Evolutionary conservation across 1,139 yeast genomes (phyloP), one percentile per base, ranked within the genome.

Genomic region (Hyphopichia wangnamkhiaoensis): DNA sequence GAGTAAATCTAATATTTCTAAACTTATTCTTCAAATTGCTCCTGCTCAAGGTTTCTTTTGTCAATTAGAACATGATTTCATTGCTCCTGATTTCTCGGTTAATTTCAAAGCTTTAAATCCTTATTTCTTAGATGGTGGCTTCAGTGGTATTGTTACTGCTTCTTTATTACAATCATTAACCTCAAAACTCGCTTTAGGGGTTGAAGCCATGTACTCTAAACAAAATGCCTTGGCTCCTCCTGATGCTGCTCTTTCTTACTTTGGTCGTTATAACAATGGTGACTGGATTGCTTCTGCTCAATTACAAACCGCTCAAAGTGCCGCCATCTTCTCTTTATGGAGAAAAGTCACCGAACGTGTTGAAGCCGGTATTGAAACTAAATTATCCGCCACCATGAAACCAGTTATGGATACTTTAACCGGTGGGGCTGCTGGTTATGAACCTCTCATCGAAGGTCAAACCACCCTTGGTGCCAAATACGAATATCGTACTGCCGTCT

Each of bases 381-480:
- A 88, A 54, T 63, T 93, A 53, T 82, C 85, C 55, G 89, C 93
- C 34, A 79, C 84, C 47, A 79, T 87, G 67, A 80, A 78, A 58
- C 95, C 93, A 58, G 76, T 86, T 50, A 79, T 85, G 50, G 94
- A 87, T 63, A 84, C 89, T 48, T 74, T 88, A 71, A 75, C 84
- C 76, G 91, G 90, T 44, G 81, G 87, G 42, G 88, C 94, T 47
- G 81, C 88, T 49, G 88, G 88, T 41, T 76, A 77, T 56, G 86
- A 84, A 65, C 91, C 95, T 34, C 82, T 84, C 38, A 76, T 89
- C 44, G 97, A 91, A 61, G 98, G 96, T 58, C 79, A 80, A 54
- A 91, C 99, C 55, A 87, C 97, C 47, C 65, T 93, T 43, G 98
- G 97, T 68, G 96, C 97, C 57, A 93, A 91, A 72, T 93, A 93